Base-by-base conservation (phyloP, 345 rosid genomes). In the Hypericum androsaemum region DNA sequence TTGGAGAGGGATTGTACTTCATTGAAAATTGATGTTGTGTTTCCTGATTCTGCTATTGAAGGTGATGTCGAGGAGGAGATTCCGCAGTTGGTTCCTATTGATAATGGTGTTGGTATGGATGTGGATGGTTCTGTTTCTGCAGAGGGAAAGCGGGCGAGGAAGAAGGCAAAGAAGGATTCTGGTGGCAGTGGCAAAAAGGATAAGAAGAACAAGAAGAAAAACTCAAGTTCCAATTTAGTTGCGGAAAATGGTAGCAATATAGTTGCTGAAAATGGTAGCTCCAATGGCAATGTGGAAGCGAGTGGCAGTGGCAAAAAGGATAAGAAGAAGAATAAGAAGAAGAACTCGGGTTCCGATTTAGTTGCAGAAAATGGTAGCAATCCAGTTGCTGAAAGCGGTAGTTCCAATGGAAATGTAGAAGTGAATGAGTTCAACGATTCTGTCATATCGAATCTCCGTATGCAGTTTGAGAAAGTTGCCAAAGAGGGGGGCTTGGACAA, bases 391-490 rank as follows among this genome's bases (percentile, higher is more conserved):
- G 72, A 66, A 51, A 62, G 16, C n/a, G 8, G 40, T 6, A 57
- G n/a, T 38, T 37, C 32, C 54, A 68, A 56, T 49, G 64, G 52
- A 9, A 56, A 52, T 44, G 50, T 22, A 22, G 32, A 46, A 62
- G 15, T 51, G 37, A 49, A 70, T 45, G 45, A 60, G 7, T 61
- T 83, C 6, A 71, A 77, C 51, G 84, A 83, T 62, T 58, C 83
- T 38, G 78, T 75, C 61, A 82, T 84, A 58, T 78, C 88, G 1
- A 86, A 88, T 73, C 96, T 92, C 50, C 88, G 84, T 46, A 61
- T 61, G 74, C 87, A 92, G 79, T 88, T 92, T 75, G 96, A 92
- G 74, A 85, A 77, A 63, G 83, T 84, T 53, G 96, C 98, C 11
- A 75, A 77, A 2, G 96, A 81, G 67, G 80, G 65, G 62, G 82